Base-by-base conservation (phyloP, 441 rosid species). In the Erodium trifolium region DNA sequence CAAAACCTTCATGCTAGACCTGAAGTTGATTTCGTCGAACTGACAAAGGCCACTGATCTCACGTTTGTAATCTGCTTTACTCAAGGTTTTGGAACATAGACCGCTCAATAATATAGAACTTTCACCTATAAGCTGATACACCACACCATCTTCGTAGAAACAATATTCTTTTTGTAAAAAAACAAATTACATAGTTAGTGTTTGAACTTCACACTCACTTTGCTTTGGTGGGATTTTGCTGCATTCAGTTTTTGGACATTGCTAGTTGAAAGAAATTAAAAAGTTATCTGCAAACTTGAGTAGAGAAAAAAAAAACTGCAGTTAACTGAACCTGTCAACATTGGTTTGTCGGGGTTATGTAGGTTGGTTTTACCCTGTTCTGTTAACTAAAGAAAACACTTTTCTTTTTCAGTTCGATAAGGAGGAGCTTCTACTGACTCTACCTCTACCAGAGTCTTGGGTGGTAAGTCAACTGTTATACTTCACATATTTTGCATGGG, bases 401-500 rank as follows among this genome's bases (percentile, higher is more conserved):
- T 12, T 49, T 17, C n/a, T 63, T 67, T 74, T 76, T 57, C 89
- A 93, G 98, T 82, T 91, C 78, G 84, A 87, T 67, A 70, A 80
- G 14, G 95, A 89, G 76, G 96, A 86, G 67, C 74, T 79, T 68
- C 71, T 91, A 69, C 82, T 74, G 43, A 73, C 67, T 66, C 81
- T 90, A 76, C 93, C 95, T 67, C 81, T 91, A 70, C 87, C 98
- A 49, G 97, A 91, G 78, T 82, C 92, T 76, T 93, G 98, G 98
- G 95, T 87, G 97, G 98, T 93, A 75, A 84, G 88, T 23, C 69
- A 66, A 67, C 64, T 60, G 19, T 74, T 18, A 31, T 27, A 2
- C 5, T 65, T 27, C 14, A 18, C 67, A 5, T 1, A 35, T 39
- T 68, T 53, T 75, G 64, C 34, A 11, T 65, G 31, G 39, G 34